These are phyloP conservation scores for Colletotrichum lindemuthianum DNA, from an alignment of 2,329 filamentous ascomycete genomes.

Conservation along the genomic window DNA sequence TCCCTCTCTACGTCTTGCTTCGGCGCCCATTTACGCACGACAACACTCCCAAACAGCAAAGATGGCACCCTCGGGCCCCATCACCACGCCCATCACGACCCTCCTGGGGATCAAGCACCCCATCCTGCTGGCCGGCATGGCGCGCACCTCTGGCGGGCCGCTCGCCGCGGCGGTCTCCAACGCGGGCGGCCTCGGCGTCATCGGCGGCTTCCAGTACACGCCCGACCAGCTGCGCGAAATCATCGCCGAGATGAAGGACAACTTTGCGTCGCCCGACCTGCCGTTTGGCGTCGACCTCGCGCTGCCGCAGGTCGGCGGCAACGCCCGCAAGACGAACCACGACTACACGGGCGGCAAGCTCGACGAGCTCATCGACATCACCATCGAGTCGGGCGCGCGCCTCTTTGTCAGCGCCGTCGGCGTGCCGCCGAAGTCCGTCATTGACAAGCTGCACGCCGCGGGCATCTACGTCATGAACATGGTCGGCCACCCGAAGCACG, in stretches of 20 bases:
- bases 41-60: slow-evolving; percentile 13
- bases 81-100: slow-evolving; percentile 80
- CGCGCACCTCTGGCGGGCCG: slow-evolving; percentile 79
- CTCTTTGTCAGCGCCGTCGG: slow-evolving; percentile 91
- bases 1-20: not conserved
- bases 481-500: slow-evolving; percentile 93
- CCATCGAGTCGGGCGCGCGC: slow-evolving; percentile 82
- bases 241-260: slow-evolving; percentile 85
- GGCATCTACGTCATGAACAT: slow-evolving; percentile 95
- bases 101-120: slow-evolving; percentile 89
- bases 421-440: slow-evolving; percentile 78
- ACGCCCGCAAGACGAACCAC: slow-evolving; percentile 89
- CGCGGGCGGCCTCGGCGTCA: slow-evolving; percentile 84
- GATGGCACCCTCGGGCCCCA: slow-evolving; percentile 61
- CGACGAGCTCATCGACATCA: slow-evolving; percentile 87
- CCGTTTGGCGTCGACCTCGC: slow-evolving; percentile 94
- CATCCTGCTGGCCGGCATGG: slow-evolving; percentile 94
- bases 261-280: slow-evolving; percentile 72
- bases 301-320: slow-evolving; percentile 86
- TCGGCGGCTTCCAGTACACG: slow-evolving; percentile 77
- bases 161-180: slow-evolving; percentile 90
- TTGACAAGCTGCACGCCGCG: slow-evolving; percentile 80
- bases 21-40: not conserved
- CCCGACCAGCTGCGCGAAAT: slow-evolving; percentile 80
- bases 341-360: slow-evolving; percentile 93